Conservation (phyloP, 2,329 filamentous ascomycete genomes). For the Hymenotorrendiella dingleyae region DNA sequence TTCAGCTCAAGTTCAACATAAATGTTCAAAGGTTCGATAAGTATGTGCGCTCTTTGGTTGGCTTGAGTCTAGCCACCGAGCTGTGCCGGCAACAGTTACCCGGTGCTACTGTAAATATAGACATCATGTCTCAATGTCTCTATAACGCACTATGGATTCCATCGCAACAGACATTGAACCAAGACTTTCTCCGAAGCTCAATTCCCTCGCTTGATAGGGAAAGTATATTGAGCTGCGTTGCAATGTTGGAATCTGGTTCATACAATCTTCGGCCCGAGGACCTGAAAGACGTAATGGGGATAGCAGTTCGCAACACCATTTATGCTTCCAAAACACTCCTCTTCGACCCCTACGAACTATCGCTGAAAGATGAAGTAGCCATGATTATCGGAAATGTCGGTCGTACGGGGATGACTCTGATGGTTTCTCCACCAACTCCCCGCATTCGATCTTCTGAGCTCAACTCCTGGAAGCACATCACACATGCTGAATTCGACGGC, state of each 20-base stretch:
- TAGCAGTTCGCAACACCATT: constrained; percentile 23
- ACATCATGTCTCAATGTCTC: no score
- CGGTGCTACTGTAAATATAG: no score
- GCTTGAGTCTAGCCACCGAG: no score
- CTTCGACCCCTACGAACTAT: constrained; percentile 14
- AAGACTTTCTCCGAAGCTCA: no score
- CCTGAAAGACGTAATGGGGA: constrained; percentile 18
- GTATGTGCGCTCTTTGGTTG: no score
- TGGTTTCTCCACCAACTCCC: constrained; percentile 9
- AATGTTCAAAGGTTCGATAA: no score
- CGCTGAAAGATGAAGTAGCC: constrained; percentile 2
- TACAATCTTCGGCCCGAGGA: constrained; percentile 12
- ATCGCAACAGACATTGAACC: no score
- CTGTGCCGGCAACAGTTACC: no score
- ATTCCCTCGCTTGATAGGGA: no score
- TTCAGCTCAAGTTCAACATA: no score
- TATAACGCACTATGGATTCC: no score
- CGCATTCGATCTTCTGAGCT: background rate
- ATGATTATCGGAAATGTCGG: constrained; percentile 22
- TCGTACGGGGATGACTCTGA: constrained; percentile 7
- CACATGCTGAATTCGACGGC: constrained; percentile 6
- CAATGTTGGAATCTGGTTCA: constrained; percentile 22
- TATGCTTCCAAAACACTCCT: constrained; percentile 23
- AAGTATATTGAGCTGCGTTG: constrained; percentile 22
- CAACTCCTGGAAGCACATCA: constrained; percentile 1